Evolutionary conservation across 2,329 filamentous ascomycete species (phyloP).

Genomic region (Penicillium vulpinum): DNA sequence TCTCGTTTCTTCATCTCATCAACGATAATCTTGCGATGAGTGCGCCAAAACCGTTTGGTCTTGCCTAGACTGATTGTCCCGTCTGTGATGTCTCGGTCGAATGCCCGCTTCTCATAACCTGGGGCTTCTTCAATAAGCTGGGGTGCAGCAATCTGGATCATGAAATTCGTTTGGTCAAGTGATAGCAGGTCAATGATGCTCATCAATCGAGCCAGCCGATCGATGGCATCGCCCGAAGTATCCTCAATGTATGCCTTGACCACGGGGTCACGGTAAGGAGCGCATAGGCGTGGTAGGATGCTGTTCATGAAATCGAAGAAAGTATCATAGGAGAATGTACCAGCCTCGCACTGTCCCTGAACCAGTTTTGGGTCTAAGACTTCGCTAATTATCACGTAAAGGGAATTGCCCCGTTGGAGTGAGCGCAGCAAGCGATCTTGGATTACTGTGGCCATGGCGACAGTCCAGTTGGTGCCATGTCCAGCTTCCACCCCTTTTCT

Average conservation of each 20-base stretch:
- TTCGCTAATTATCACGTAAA: constrained; percentile 62
- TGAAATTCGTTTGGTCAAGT: constrained; percentile 66
- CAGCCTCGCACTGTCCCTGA: constrained; percentile 58
- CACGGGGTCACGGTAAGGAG: constrained; percentile 62
- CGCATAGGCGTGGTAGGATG: constrained; percentile 64
- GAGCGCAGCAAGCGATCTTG: constrained; percentile 61
- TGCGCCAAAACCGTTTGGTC: constrained; percentile 58
- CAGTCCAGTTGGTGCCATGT: constrained; percentile 59
- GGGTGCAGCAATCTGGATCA: constrained; percentile 61
- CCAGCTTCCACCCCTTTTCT: constrained; percentile 57
- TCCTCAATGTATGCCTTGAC: constrained; percentile 59
- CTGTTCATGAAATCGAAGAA: constrained; percentile 65
- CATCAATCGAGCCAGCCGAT: constrained; percentile 63
- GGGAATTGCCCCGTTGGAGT: constrained; percentile 60
- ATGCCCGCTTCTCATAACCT: constrained; percentile 62
- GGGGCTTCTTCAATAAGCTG: constrained; percentile 61
- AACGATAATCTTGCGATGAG: constrained; percentile 39
- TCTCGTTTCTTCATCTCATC: constrained; percentile 54
- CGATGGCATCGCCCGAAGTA: constrained; percentile 56
- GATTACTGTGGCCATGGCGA: constrained; percentile 67
- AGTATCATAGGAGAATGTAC: constrained; percentile 62
- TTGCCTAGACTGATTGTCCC: constrained; percentile 54
- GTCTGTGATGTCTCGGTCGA: constrained; percentile 56
- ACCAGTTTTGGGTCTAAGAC: constrained; percentile 61
- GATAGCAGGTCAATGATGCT: constrained; percentile 63